phyloP scores from a whole-genome alignment of 306 rosid species.

The Cyamopsis tetragonoloba region DNA sequence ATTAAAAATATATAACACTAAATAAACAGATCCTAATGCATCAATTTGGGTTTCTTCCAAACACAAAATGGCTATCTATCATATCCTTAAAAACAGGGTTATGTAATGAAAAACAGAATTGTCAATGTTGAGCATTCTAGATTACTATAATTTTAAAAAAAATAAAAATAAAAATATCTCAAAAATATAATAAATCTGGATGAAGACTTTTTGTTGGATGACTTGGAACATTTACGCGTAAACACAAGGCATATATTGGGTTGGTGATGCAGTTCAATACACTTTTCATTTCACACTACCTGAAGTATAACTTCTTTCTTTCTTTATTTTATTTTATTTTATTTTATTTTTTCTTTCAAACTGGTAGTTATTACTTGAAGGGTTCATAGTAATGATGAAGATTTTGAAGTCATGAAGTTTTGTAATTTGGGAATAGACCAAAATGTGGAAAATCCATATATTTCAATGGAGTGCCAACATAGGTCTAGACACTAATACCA shows the following conservation, averaged over 20 bases:
- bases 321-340: too few relatives aligned
- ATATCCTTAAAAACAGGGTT: too few relatives aligned
- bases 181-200: neutral
- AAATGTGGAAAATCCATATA: neutral
- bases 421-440: conserved; percentile 23
- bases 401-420: conserved; percentile 19
- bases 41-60: too few relatives aligned
- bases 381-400: conserved; percentile 27
- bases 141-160: too few relatives aligned
- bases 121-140: too few relatives aligned
- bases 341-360: neutral
- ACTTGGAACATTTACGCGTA: conserved; percentile 23
- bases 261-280: conserved; percentile 10
- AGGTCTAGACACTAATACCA: neutral
- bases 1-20: too few relatives aligned
- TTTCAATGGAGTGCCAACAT: conserved; percentile 22
- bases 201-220: conserved; percentile 5
- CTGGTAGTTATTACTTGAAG: conserved; percentile 19
- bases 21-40: too few relatives aligned
- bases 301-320: neutral
- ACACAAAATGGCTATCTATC: too few relatives aligned
- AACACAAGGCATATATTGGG: neutral
- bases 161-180: neutral
- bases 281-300: conserved; percentile 22
- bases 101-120: too few relatives aligned